These are phyloP conservation scores for Inonotus hispidus DNA, from an alignment of 1,284 basidiomycete genomes.

Conservation along the genomic window DNA sequence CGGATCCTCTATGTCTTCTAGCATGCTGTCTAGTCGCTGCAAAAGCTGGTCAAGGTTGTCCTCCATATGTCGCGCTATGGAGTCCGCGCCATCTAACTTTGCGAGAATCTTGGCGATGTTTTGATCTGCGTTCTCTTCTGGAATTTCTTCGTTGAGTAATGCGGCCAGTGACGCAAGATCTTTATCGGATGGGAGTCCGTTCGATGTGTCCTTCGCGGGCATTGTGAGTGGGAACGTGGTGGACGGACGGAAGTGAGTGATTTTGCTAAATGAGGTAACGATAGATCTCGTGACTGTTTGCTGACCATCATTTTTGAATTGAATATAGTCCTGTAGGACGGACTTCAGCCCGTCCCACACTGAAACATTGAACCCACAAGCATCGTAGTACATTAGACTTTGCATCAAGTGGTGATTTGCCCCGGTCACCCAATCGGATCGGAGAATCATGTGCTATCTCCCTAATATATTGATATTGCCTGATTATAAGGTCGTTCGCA, in stretches of 20 bases:
- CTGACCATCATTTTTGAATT: neutral
- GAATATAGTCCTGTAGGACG: too few relatives aligned
- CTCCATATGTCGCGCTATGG: slow-evolving; percentile 53
- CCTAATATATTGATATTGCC: too few relatives aligned
- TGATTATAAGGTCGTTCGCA: too few relatives aligned
- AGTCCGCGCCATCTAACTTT: slow-evolving; percentile 47
- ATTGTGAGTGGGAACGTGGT: neutral
- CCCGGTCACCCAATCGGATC: too few relatives aligned
- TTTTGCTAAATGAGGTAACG: neutral
- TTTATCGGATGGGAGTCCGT: neutral
- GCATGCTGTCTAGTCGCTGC: slow-evolving; percentile 46
- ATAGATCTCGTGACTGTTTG: neutral
- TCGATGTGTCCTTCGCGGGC: neutral
- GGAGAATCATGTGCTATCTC: too few relatives aligned
- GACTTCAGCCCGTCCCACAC: too few relatives aligned
- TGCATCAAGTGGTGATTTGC: too few relatives aligned
- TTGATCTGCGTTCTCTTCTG: slow-evolving; percentile 32
- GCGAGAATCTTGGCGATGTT: slow-evolving; percentile 41
- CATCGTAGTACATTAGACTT: too few relatives aligned
- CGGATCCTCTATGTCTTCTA: slow-evolving; percentile 38
- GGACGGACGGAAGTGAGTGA: neutral
- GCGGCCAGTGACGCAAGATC: slow-evolving; percentile 8
- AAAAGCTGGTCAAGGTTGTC: slow-evolving; percentile 51
- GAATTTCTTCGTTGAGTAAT: neutral
- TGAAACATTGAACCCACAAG: too few relatives aligned